Conservation (phyloP, 805 yeast species). For the Starmerella sirachaensis region DNA sequence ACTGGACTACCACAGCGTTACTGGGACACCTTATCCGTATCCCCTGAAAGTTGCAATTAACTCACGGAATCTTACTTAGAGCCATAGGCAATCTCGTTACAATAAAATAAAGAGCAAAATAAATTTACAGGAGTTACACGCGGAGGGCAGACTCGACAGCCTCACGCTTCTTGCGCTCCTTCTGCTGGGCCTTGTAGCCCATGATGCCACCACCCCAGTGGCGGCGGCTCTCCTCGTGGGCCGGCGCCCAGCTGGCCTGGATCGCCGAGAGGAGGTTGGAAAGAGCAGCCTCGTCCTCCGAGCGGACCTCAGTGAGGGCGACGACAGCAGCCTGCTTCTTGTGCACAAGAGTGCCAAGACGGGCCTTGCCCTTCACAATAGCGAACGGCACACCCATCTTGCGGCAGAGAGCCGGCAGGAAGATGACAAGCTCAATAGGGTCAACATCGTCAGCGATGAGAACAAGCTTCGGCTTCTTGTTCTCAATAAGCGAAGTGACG, state of each 20-base stretch:
- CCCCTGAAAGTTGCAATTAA: no score
- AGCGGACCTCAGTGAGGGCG: conserved; percentile 87
- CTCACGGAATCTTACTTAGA: no score
- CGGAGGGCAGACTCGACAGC: conserved; percentile 33
- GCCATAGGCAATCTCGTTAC: no score
- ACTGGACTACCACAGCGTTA: no score
- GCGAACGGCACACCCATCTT: conserved; percentile 99
- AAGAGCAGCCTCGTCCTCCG: conserved; percentile 91
- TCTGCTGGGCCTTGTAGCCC: conserved; percentile 88
- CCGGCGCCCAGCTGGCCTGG: conserved; percentile 84
- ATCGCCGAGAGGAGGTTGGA: conserved; percentile 87
- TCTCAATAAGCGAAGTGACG: conserved; percentile 92
- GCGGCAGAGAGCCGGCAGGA: conserved; percentile 97
- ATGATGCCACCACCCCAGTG: conserved; percentile 99
- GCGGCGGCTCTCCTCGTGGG: conserved; percentile 91
- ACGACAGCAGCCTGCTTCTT: conserved; percentile 95
- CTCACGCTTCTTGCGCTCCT: conserved; percentile 64
- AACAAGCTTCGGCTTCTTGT: conserved; percentile 96
- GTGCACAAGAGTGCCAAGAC: conserved; percentile 96
- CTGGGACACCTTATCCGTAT: no score
- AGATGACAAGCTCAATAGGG: conserved; percentile 95
- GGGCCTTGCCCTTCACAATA: conserved; percentile 94
- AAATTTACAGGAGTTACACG: conserved; percentile 20
- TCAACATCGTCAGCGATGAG: conserved; percentile 98
- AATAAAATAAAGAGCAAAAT: conserved; percentile 1